phyloP scores from a whole-genome alignment of 2,329 filamentous ascomycete genomes.

The Fusarium protoensiforme region DNA sequence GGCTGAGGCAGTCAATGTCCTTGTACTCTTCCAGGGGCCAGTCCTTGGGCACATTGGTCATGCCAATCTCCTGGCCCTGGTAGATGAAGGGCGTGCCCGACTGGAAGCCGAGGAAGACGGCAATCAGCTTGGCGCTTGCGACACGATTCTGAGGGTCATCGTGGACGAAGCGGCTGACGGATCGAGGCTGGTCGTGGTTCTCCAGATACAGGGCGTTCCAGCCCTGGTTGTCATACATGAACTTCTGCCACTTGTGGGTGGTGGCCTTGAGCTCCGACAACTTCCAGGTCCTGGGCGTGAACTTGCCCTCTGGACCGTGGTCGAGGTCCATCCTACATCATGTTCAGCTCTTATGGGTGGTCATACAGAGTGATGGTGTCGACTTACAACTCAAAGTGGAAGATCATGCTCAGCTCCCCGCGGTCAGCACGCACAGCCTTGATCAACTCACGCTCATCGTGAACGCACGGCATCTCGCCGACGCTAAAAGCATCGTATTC shows the following conservation, averaged over 20 bases:
- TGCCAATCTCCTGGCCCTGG: conserved; percentile 76
- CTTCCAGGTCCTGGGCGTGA: conserved; percentile 55
- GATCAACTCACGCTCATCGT: conserved; percentile 56
- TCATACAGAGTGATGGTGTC: neutral
- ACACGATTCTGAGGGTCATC: conserved; percentile 61
- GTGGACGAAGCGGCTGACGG: conserved; percentile 65
- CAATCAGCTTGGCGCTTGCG: conserved; percentile 68
- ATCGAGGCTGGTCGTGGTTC: conserved; percentile 73
- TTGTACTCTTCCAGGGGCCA: conserved; percentile 76
- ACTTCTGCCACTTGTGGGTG: conserved; percentile 67
- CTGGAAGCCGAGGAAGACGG: conserved; percentile 66
- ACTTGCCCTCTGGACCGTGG: conserved; percentile 57
- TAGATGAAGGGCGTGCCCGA: conserved; percentile 75
- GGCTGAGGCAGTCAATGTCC: conserved; percentile 70
- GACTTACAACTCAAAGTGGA: conserved; percentile 73
- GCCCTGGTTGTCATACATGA: conserved; percentile 68
- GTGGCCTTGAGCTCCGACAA: conserved; percentile 63
- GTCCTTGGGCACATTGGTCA: conserved; percentile 69
- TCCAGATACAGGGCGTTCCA: conserved; percentile 76
- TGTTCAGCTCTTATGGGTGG: neutral
- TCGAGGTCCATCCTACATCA: conserved; percentile 60
- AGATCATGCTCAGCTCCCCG: conserved; percentile 76
- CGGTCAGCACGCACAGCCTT: conserved; percentile 64
- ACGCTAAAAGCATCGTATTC: conserved; percentile 63
- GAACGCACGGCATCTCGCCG: conserved; percentile 61